phyloP scores from a whole-genome alignment of 2,329 filamentous ascomycete species.

The Colletotrichum liriopes region DNA sequence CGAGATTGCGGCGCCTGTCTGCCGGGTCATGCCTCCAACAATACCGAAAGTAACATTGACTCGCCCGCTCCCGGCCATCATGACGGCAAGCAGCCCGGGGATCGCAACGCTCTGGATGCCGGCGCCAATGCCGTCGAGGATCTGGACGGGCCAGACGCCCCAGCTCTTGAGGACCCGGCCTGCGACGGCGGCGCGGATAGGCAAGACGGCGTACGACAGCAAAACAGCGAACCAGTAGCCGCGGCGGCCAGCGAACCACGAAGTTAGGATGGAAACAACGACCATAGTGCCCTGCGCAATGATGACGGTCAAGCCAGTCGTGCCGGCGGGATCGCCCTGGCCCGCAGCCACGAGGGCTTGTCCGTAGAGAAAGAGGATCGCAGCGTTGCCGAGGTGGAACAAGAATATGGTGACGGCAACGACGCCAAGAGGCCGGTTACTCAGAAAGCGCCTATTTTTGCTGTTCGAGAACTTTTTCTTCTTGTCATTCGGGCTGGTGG shows the following conservation, averaged over 20 bases:
- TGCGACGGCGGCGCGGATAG: slow-evolving; percentile 27
- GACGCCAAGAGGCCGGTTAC: slow-evolving; percentile 17
- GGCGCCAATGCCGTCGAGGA: slow-evolving; percentile 36
- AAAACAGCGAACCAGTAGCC: slow-evolving; percentile 29
- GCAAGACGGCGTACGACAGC: slow-evolving; percentile 21
- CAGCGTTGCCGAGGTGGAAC: slow-evolving; percentile 37
- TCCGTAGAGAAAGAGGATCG: slow-evolving; percentile 32
- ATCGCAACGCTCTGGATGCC: slow-evolving; percentile 38
- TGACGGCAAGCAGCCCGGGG: slow-evolving; percentile 26
- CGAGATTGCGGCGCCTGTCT: slow-evolving; percentile 34
- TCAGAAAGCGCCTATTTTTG: neutral
- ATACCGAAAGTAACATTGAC: slow-evolving; percentile 31
- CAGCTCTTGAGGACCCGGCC: slow-evolving; percentile 26
- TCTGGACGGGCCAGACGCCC: slow-evolving; percentile 34
- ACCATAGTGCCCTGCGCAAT: slow-evolving; percentile 37
- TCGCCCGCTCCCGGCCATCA: slow-evolving; percentile 30
- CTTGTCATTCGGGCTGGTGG: neutral
- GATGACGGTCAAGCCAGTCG: slow-evolving; percentile 35
- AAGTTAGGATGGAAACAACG: slow-evolving; percentile 23
- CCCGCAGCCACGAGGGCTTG: slow-evolving; percentile 34
- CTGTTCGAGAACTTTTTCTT: neutral
- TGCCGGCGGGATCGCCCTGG: slow-evolving; percentile 32
- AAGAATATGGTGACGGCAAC: slow-evolving; percentile 27
- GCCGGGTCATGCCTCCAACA: slow-evolving; percentile 35
- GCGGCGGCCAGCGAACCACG: slow-evolving; percentile 27